These are phyloP conservation scores for Wallacemonas sp. DNA, from an alignment of 208 protist species.

Conservation along the genomic window DNA sequence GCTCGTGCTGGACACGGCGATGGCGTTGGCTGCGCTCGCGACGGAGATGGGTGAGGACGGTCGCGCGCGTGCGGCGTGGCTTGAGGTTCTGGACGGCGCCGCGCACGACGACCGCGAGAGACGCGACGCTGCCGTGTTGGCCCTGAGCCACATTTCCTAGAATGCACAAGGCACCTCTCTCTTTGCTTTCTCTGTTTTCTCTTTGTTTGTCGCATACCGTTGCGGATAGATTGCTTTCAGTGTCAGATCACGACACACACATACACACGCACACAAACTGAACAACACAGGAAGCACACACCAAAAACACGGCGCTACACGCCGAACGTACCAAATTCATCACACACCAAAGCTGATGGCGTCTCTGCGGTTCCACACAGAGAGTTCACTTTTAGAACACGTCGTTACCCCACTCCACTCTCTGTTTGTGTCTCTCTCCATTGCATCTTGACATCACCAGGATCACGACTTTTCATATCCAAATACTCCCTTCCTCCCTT, in stretches of 20 bases:
- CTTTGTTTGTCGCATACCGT: neutral
- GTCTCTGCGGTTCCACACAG: no score
- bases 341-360: no score
- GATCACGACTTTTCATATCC: no score
- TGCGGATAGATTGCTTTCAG: no score
- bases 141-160: neutral
- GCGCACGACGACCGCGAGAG: neutral
- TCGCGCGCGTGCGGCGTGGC: conserved; percentile 17
- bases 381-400: neutral
- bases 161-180: neutral
- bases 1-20: conserved; percentile 30
- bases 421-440: neutral
- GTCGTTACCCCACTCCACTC: neutral
- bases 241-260: no score
- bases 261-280: no score
- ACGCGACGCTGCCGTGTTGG: neutral
- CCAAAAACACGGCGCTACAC: no score
- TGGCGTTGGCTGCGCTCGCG: conserved; percentile 33
- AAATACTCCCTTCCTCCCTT: no score
- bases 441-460: neutral
- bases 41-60: conserved; percentile 33
- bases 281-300: no score
- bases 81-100: neutral
- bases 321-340: no score
- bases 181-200: neutral